These are phyloP conservation scores for Gliomastix tumulicola DNA, from an alignment of 2,329 filamentous ascomycete genomes.

Conservation along the genomic window DNA sequence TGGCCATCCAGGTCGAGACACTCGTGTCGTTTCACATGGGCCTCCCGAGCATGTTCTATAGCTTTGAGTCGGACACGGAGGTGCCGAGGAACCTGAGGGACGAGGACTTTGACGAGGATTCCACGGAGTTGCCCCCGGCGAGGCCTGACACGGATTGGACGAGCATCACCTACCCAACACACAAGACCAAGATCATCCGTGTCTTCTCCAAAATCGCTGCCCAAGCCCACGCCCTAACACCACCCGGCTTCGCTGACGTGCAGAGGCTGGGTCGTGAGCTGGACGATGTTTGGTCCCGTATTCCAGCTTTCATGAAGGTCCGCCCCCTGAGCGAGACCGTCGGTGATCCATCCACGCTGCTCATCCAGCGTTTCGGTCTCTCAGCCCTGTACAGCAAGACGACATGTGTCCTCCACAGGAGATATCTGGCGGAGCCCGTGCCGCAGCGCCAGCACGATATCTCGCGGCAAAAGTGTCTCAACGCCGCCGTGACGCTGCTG, in stretches of 20 bases:
- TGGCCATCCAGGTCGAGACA: constrained; percentile 48
- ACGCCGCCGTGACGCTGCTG: constrained; percentile 40
- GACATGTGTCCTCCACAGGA: constrained; percentile 48
- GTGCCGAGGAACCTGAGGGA: constrained; percentile 7
- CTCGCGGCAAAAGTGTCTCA: constrained; percentile 43
- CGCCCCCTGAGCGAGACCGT: constrained; percentile 40
- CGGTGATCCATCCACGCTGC: constrained; percentile 33
- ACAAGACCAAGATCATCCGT: constrained; percentile 38
- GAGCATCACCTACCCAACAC: constrained; percentile 49
- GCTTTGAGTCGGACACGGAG: constrained; percentile 5
- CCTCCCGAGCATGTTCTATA: constrained; percentile 50
- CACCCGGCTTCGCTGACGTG: constrained; percentile 39
- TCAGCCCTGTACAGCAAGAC: constrained; percentile 46
- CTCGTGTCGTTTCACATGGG: constrained; percentile 58
- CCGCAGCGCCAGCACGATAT: constrained; percentile 21
- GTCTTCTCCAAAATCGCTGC: constrained; percentile 42
- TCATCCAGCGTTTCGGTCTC: constrained; percentile 48
- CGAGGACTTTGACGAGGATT: constrained; percentile 6
- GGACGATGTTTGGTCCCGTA: constrained; percentile 32
- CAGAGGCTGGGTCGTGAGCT: constrained; percentile 38
- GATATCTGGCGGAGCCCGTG: constrained; percentile 37
- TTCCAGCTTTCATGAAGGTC: constrained; percentile 42
- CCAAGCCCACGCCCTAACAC: constrained; percentile 39
- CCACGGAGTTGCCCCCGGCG: constrained; percentile 3
- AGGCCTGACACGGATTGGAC: constrained; percentile 6